Conservation (phyloP, 2,329 filamentous ascomycete genomes). For the Penicillium janthinellum region DNA sequence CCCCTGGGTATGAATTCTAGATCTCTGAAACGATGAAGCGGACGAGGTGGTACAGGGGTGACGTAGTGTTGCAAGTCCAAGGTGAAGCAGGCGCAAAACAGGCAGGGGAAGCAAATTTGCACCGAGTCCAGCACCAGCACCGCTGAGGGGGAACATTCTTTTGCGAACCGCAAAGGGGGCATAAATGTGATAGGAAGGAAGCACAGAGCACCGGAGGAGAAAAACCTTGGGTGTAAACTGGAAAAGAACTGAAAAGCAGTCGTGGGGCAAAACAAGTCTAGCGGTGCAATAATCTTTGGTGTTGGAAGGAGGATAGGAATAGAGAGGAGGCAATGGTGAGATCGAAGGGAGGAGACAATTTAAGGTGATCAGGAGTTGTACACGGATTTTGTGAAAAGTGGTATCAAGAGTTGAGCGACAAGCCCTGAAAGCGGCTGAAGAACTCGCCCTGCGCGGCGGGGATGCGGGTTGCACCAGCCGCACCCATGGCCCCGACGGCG, state of each 20-base stretch:
- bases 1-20: constrained; percentile 22
- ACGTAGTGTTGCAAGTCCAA: not conserved
- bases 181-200: not conserved
- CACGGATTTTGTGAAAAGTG: not conserved
- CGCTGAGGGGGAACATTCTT: constrained; percentile 9
- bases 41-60: constrained; percentile 9
- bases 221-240: not conserved
- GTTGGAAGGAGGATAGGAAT: not conserved
- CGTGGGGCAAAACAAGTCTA: not conserved
- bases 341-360: not conserved
- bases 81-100: not conserved
- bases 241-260: not conserved
- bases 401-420: constrained; percentile 66
- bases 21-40: not conserved
- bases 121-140: not conserved
- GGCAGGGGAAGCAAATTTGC: not conserved
- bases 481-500: constrained; percentile 36
- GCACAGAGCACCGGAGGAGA: not conserved
- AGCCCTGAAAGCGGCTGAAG: constrained; percentile 66
- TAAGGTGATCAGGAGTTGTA: constrained; percentile 7
- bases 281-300: constrained; percentile 2
- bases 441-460: constrained; percentile 56
- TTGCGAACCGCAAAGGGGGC: constrained; percentile 3
- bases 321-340: not conserved
- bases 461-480: constrained; percentile 34